A percentile compares a stretch with the other conserved stretches of the same genome.
phyloP scores from a whole-genome alignment of 164 flowering plant genomes.

The Dillenia turbinata region DNA sequence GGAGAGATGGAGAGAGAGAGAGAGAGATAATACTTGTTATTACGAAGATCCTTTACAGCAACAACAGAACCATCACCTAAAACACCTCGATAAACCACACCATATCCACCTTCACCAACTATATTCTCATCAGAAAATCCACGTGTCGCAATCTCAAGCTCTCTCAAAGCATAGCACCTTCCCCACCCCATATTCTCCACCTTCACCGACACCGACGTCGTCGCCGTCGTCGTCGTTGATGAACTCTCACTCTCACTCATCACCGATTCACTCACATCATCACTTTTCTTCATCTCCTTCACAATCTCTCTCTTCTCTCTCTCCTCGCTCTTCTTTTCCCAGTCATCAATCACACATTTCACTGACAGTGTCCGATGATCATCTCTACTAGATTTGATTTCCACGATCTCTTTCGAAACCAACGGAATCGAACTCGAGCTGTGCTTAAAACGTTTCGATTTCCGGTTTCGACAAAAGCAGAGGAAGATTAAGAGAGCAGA shows the following conservation, averaged over 20 bases:
- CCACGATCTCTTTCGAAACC: constrained; percentile 42
- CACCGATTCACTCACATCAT: constrained; percentile 9
- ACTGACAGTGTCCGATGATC: constrained; percentile 5
- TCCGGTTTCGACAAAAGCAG: constrained; percentile 27
- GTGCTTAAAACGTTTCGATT: constrained; percentile 34
- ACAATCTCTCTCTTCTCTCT: constrained; percentile 8
- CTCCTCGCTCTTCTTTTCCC: constrained; percentile 12
- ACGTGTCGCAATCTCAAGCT: constrained; percentile 70
- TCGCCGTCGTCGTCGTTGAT: constrained; percentile 23
- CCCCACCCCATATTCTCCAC: constrained; percentile 74
- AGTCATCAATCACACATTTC: constrained; percentile 10
- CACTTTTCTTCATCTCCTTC: neutral
- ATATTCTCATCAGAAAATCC: constrained; percentile 65
- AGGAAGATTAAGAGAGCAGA: constrained; percentile 19
- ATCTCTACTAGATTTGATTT: constrained; percentile 16
- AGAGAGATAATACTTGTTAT: constrained; percentile 49
- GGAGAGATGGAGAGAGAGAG: too few relatives aligned
- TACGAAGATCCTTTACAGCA: constrained; percentile 79
- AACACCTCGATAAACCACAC: constrained; percentile 71
- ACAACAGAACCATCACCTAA: constrained; percentile 63
- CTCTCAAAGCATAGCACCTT: constrained; percentile 64
- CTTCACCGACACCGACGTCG: constrained; percentile 20
- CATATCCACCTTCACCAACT: constrained; percentile 95
- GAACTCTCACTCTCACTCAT: constrained; percentile 19
- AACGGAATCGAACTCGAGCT: constrained; percentile 47